Conservation (phyloP, 257 asterid species). For the Perilla frutescens region DNA sequence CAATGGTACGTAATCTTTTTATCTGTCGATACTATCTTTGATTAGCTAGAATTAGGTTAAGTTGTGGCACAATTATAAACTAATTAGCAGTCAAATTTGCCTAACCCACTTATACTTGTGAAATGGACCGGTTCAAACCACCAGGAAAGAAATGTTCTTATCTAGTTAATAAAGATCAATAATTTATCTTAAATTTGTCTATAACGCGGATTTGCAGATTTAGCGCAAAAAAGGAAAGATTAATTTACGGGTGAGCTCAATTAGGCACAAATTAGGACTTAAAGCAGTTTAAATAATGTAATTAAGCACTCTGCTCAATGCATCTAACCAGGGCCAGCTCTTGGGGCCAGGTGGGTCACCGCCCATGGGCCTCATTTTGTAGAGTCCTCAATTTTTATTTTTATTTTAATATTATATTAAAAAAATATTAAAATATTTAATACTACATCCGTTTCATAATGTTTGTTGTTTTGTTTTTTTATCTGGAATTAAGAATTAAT, state of each 20-base stretch:
- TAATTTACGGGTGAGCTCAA: neutral
- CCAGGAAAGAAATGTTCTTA: neutral
- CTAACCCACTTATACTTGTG: conserved; percentile 20
- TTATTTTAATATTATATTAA: too few species aligned
- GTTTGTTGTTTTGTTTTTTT: too few species aligned
- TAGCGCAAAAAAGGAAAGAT: conserved; percentile 3
- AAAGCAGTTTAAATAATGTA: neutral
- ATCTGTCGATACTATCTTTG: neutral
- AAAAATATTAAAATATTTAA: too few species aligned
- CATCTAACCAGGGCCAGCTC: neutral
- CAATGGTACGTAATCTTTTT: neutral
- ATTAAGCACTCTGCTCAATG: conserved; percentile 31
- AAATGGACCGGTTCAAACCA: neutral
- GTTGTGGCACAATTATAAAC: neutral
- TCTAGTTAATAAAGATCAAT: conserved; percentile 9
- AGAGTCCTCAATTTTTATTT: too few species aligned
- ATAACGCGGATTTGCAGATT: conserved; percentile 29
- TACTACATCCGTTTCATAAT: too few species aligned
- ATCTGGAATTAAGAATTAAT: too few species aligned
- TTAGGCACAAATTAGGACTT: conserved; percentile 22
- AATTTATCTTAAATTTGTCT: neutral
- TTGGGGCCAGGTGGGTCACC: too few species aligned
- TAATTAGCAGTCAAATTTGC: conserved; percentile 31
- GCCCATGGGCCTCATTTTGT: too few species aligned
- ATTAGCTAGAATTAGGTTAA: conserved; percentile 17